Percentiles rank a stretch among this genome's conserved stretches.
Conservation (phyloP, 1,139 yeast species). For the Hyphopichia pseudoburtonii region DNA sequence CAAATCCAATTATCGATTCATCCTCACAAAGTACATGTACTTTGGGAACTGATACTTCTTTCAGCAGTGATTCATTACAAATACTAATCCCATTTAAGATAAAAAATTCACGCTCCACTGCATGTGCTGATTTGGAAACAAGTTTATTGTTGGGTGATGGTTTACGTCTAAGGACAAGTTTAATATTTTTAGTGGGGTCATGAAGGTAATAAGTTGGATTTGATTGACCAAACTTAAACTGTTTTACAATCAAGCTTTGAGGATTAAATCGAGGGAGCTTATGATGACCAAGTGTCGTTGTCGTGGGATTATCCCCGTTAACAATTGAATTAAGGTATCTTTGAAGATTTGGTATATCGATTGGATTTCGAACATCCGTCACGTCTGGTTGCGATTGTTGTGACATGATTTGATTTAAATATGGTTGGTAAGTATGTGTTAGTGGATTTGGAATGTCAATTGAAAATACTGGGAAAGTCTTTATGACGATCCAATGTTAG, state of each 20-base stretch:
- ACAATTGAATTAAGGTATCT: conserved; percentile 20
- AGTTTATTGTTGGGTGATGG: conserved; percentile 57
- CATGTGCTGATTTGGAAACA: conserved; percentile 62
- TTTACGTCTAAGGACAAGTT: conserved; percentile 57
- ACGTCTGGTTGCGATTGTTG: conserved; percentile 21
- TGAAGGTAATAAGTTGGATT: conserved; percentile 61
- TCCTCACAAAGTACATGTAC: conserved; percentile 53
- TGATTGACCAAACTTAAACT: conserved; percentile 66
- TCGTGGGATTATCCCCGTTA: too few relatives aligned
- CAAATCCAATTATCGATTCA: conserved; percentile 48
- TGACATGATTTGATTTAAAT: too few relatives aligned
- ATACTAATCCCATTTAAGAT: conserved; percentile 48
- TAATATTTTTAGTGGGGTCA: conserved; percentile 36
- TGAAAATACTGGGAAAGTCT: too few relatives aligned
- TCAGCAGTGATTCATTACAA: conserved; percentile 24
- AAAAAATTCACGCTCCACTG: conserved; percentile 63
- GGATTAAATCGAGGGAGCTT: conserved; percentile 15
- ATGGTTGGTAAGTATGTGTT: too few relatives aligned
- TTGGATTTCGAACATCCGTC: conserved; percentile 34
- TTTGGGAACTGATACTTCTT: conserved; percentile 49
- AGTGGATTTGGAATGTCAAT: too few relatives aligned
- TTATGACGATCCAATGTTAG: too few relatives aligned
- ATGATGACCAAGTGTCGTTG: conserved; percentile 19
- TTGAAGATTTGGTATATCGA: conserved; percentile 34
- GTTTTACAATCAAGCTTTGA: conserved; percentile 35